Evolutionary conservation across 805 yeast species (phyloP), one percentile per base, ranked within the genome.

Genomic region (Candida manassasensis): DNA sequence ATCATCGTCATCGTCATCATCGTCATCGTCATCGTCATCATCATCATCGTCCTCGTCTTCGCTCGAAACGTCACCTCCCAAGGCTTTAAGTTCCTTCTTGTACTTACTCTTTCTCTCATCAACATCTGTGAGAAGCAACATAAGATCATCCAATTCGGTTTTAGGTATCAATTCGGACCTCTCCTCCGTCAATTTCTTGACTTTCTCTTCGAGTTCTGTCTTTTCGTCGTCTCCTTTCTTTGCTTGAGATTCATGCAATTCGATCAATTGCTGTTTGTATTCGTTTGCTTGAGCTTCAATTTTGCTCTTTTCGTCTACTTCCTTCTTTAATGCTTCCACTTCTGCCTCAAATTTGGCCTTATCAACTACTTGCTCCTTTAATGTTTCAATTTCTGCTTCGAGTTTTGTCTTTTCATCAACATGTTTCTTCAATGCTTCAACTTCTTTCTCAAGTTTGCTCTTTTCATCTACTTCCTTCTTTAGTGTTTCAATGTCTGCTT

Each of bases 81-180:
- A 49, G 0, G 53, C 61, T 38, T 63, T 66, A 25, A 82, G 65
- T 39, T 63, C 68, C 5, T 56, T 48, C 49, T 80, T 81, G 53
- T 84, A 80, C 42, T 67, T 67, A 19, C 68, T 62, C 38, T 77
- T 77, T 43, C 73, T 75, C 33, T 81, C 87, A 40, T 87, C 95
- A 46, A 86, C 61, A 30, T 85, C 95, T 13, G 83, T 75, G 55
- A 88, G 77, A 13, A 88, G 61, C 16, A 86, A 58, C 78, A 87
- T 73, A 48, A 87, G 56, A 42, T 85, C 95, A 47, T 87, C 95
- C 8, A 79, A 50, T 17, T 79, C 85, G 2, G 72, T 50, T 42
- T 67, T 69, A 2, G 77, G 71, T 11, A 72, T 30, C 79, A 26
- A 44, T 40, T 7, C 34, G 41, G 13, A 27, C 33, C 15, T 21